Evolutionary conservation across 139 green algal species (phyloP).

Genomic region (Auxenochlorella pyrenoidosa): DNA sequence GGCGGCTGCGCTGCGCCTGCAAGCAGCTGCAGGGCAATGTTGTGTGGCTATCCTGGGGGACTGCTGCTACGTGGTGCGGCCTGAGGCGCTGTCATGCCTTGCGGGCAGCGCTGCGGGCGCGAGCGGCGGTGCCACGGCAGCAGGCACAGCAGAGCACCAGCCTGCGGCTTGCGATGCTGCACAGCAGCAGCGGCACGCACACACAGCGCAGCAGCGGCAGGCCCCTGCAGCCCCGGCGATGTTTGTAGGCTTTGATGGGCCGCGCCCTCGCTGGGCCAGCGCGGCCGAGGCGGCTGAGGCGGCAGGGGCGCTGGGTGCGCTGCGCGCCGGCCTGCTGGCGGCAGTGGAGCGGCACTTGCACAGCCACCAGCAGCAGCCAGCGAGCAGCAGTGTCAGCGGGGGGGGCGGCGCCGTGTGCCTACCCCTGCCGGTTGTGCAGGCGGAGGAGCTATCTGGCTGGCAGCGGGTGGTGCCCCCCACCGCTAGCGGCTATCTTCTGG

Average conservation of each 20-base stretch:
- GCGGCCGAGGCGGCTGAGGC: neutral
- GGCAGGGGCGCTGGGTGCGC: neutral
- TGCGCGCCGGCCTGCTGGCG: neutral
- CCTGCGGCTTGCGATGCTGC: neutral
- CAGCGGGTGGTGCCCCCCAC: conserved; percentile 57
- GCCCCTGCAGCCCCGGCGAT: neutral
- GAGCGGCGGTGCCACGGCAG: neutral
- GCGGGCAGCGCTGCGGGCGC: neutral
- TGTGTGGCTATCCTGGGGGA: conserved; percentile 41
- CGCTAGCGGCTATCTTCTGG: conserved; percentile 72
- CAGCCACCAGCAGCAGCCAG: neutral
- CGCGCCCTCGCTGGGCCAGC: conserved; percentile 32
- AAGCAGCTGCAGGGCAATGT: neutral
- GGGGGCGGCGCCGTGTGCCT: neutral
- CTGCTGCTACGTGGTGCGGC: conserved; percentile 55
- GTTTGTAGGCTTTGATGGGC: conserved; percentile 19
- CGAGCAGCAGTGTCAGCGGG: neutral
- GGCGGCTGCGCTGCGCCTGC: conserved; percentile 19
- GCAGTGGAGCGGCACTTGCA: neutral
- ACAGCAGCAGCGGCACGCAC: neutral
- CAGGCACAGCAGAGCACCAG: neutral
- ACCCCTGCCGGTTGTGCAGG: neutral
- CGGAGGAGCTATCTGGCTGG: neutral
- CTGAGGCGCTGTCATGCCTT: neutral
- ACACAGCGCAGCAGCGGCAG: neutral